phyloP scores from a whole-genome alignment of 106 monocot genomes.

The Dactylorhiza incarnata region DNA sequence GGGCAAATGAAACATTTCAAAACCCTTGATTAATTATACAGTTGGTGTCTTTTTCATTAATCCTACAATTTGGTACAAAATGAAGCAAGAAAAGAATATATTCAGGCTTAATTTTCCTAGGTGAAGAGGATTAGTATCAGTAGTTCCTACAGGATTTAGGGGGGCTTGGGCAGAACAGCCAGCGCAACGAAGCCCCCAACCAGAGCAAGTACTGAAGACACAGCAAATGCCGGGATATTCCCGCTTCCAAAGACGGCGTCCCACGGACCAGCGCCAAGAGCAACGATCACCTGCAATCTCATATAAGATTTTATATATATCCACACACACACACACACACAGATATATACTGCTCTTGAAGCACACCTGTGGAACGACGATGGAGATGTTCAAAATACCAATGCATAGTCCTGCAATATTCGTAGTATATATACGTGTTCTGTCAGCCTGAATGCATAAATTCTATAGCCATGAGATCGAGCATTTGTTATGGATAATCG shows the following conservation, averaged over 20 bases:
- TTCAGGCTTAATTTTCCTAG: no score
- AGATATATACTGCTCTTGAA: not conserved
- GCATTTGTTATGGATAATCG: no score
- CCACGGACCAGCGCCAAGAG: constrained; percentile 31
- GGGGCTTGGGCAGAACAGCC: not conserved
- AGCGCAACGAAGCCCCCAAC: not conserved
- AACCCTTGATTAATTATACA: no score
- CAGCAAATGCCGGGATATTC: constrained; percentile 9
- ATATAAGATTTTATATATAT: not conserved
- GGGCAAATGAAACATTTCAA: no score
- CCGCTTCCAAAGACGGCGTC: constrained; percentile 14
- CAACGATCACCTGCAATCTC: constrained; percentile 13
- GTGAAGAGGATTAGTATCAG: not conserved
- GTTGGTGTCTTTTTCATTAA: no score
- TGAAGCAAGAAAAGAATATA: no score
- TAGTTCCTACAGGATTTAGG: not conserved
- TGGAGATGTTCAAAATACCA: constrained; percentile 51
- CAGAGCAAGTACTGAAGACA: not conserved
- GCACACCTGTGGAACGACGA: constrained; percentile 47
- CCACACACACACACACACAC: no score
- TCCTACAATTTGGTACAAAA: no score
- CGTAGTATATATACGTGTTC: not conserved
- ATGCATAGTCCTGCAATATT: constrained; percentile 27
- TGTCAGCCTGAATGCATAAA: not conserved
- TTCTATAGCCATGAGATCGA: no score